Conservation (phyloP, 2,329 filamentous ascomycete genomes). For the Ceratocystiopsis brevicomis region DNA sequence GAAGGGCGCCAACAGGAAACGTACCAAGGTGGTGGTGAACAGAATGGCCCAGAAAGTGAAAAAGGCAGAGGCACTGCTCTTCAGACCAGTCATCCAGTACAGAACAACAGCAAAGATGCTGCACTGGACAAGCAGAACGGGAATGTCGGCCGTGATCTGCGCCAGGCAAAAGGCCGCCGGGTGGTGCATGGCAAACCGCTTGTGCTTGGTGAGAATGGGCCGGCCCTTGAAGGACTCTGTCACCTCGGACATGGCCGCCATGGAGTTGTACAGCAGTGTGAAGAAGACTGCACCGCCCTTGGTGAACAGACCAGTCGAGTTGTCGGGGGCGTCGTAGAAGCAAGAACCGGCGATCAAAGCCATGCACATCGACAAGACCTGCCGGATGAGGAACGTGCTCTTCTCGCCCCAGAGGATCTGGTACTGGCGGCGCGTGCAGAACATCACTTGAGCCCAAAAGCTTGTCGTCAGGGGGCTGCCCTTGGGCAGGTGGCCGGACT, state of each 20-base stretch:
- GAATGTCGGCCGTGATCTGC: slow-evolving; percentile 38
- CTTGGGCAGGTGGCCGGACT: slow-evolving; percentile 24
- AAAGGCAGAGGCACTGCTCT: slow-evolving; percentile 44
- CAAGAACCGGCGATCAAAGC: slow-evolving; percentile 57
- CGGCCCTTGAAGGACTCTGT: slow-evolving; percentile 41
- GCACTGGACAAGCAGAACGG: slow-evolving; percentile 42
- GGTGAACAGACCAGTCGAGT: slow-evolving; percentile 44
- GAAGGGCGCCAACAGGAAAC: slow-evolving; percentile 15
- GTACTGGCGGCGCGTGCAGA: slow-evolving; percentile 52
- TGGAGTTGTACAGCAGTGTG: slow-evolving; percentile 30
- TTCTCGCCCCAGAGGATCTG: slow-evolving; percentile 64
- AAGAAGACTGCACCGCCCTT: slow-evolving; percentile 31
- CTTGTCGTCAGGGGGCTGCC: slow-evolving; percentile 32
- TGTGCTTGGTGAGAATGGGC: slow-evolving; percentile 36
- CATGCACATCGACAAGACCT: slow-evolving; percentile 59
- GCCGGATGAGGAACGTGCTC: slow-evolving; percentile 56
- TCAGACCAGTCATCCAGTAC: slow-evolving; percentile 61
- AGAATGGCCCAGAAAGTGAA: slow-evolving; percentile 44
- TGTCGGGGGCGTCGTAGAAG: slow-evolving; percentile 48
- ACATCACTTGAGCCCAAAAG: slow-evolving; percentile 50
- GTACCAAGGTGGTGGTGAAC: slow-evolving; percentile 30
- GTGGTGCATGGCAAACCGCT: slow-evolving; percentile 30
- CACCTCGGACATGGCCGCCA: slow-evolving; percentile 60
- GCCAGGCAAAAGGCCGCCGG: slow-evolving; percentile 39
- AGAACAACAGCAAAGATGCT: slow-evolving; percentile 51